Percentiles rank a stretch among this genome's conserved stretches.
Evolutionary conservation across 139 green algal species (phyloP).

Genomic region (Edaphochlamys debaryana): DNA sequence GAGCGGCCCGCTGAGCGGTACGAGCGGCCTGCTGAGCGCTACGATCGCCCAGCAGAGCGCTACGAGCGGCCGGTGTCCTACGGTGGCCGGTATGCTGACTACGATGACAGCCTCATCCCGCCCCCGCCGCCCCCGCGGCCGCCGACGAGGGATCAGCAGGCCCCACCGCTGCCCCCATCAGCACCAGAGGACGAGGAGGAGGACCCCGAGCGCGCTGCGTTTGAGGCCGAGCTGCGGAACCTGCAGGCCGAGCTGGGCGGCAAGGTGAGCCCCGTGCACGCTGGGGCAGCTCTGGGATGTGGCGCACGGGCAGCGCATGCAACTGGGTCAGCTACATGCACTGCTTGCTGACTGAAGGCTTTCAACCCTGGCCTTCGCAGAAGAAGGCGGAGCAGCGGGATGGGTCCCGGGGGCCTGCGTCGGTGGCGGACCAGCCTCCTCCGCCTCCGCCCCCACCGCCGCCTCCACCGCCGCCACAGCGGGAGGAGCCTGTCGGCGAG

Average conservation of each 20-base stretch:
- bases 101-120: slow-evolving; percentile 38
- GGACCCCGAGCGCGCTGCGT: slow-evolving; percentile 30
- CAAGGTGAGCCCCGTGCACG: slow-evolving; percentile 36
- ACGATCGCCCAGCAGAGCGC: slow-evolving; percentile 12
- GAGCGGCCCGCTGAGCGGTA: slow-evolving; percentile 25
- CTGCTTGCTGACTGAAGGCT: too few relatives aligned
- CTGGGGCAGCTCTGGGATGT: too few relatives aligned
- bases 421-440: not conserved
- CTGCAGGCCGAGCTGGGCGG: slow-evolving; percentile 28
- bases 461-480: not conserved
- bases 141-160: not conserved
- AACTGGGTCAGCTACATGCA: too few relatives aligned
- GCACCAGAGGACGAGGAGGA: slow-evolving; percentile 6
- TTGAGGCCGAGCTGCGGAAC: slow-evolving; percentile 41
- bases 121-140: slow-evolving; percentile 18
- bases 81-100: slow-evolving; percentile 12
- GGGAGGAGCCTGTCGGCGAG: not conserved
- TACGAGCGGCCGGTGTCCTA: not conserved
- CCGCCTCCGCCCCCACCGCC: not conserved
- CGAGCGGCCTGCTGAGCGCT: slow-evolving; percentile 33
- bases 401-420: too few relatives aligned
- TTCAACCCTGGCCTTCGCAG: too few relatives aligned
- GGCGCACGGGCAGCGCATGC: too few relatives aligned
- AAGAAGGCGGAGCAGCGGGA: slow-evolving; percentile 36
- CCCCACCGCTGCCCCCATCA: not conserved